Conservation (phyloP, 441 rosid genomes). For the Populus trichocarpa region DNA sequence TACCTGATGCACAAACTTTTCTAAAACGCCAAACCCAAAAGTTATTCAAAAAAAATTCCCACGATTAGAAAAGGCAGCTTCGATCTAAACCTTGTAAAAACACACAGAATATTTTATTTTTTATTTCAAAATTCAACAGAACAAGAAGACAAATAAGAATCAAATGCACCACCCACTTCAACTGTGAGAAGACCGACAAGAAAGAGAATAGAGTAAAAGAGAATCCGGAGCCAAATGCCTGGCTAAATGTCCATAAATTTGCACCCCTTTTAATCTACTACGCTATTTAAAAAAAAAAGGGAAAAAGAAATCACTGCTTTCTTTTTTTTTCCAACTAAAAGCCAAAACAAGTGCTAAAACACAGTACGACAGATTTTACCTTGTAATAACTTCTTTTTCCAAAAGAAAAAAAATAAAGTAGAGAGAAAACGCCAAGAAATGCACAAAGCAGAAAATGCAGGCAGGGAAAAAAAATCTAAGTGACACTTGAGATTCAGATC, state of each 20-base stretch:
- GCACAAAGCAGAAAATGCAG: slow-evolving; percentile 14
- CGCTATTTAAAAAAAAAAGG: neutral
- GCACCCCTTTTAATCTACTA: slow-evolving; percentile 12
- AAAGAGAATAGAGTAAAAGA: slow-evolving; percentile 19
- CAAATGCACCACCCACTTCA: slow-evolving; percentile 10
- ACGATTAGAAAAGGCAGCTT: slow-evolving; percentile 15
- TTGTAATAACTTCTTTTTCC: neutral
- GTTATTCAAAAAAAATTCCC: slow-evolving; percentile 28
- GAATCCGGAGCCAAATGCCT: slow-evolving; percentile 31
- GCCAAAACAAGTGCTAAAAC: slow-evolving; percentile 12
- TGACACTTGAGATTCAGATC: slow-evolving; percentile 15
- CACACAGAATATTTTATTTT: neutral
- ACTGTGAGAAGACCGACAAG: slow-evolving; percentile 28
- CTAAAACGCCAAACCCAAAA: slow-evolving; percentile 23
- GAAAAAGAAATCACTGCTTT: neutral
- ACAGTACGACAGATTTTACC: slow-evolving; percentile 6
- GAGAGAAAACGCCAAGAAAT: neutral
- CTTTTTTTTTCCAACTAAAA: slow-evolving; percentile 21
- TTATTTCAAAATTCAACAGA: slow-evolving; percentile 22
- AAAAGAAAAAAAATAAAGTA: too few relatives aligned
- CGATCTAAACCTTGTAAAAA: slow-evolving; percentile 41
- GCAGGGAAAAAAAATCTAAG: neutral
- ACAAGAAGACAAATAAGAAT: slow-evolving; percentile 30
- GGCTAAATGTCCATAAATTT: slow-evolving; percentile 32
- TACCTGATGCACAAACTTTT: slow-evolving; percentile 33